Evolutionary conservation across 257 asterid species (phyloP).

Genomic region (Petrea volubilis): DNA sequence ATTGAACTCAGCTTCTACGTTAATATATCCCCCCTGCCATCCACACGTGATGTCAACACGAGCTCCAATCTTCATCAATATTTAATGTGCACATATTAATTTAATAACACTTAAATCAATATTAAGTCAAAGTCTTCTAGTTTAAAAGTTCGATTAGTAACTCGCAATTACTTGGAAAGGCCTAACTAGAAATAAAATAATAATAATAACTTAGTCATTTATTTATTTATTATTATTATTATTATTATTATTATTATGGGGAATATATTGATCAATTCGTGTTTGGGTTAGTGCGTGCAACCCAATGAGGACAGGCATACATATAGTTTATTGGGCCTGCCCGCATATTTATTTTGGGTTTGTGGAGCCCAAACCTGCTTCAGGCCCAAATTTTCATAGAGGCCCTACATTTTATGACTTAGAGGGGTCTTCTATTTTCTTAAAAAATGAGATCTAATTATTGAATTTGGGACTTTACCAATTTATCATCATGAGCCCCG

Average conservation of each 20-base stretch:
- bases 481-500: no score
- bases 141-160: neutral
- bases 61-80: neutral
- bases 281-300: neutral
- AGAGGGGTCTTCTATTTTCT: no score
- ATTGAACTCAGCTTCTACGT: neutral
- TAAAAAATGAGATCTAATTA: neutral
- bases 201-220: no score
- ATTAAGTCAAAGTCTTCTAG: neutral
- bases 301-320: neutral
- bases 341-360: neutral
- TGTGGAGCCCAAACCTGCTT: neutral
- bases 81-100: neutral
- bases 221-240: no score
- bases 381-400: neutral
- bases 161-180: neutral
- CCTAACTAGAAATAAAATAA: no score
- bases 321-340: neutral
- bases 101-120: neutral
- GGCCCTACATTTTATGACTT: no score
- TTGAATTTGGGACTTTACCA: neutral
- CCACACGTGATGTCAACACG: slow-evolving; percentile 21
- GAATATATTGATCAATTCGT: no score
- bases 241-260: no score
- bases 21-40: neutral